phyloP scores from a whole-genome alignment of 1,284 basidiomycete genomes.

The Jaminaea rosea region DNA sequence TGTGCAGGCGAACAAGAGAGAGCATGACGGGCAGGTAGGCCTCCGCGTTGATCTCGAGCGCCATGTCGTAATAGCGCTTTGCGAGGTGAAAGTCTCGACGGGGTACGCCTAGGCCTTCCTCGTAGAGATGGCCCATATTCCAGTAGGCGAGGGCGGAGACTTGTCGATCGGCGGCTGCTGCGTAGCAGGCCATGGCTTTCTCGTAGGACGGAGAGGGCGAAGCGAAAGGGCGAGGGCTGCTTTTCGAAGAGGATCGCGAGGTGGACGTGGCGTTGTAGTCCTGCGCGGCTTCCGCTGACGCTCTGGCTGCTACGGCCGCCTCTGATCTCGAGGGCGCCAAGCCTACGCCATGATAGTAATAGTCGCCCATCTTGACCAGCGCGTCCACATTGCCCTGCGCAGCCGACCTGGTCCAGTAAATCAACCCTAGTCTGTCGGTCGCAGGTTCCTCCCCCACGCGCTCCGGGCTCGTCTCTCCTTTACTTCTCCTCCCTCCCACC shows the following conservation, averaged over 20 bases:
- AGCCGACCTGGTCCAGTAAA: constrained; percentile 88
- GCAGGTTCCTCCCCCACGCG: constrained; percentile 2
- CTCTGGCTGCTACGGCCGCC: neutral
- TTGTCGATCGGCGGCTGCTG: constrained; percentile 77
- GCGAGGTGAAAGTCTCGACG: constrained; percentile 78
- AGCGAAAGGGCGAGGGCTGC: no score
- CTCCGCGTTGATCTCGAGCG: constrained; percentile 71
- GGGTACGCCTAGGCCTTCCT: constrained; percentile 82
- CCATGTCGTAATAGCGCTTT: constrained; percentile 88
- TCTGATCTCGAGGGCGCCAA: neutral
- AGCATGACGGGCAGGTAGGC: constrained; percentile 79
- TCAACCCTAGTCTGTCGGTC: constrained; percentile 67
- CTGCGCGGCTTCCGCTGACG: neutral
- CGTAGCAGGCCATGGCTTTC: constrained; percentile 86
- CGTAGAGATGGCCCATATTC: constrained; percentile 99
- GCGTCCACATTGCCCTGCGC: constrained; percentile 89
- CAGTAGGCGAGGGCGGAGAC: constrained; percentile 89
- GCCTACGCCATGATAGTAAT: constrained; percentile 64
- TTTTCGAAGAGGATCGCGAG: no score
- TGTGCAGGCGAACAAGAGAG: constrained; percentile 72
- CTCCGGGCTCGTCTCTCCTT: neutral
- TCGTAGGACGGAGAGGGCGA: constrained; percentile 52
- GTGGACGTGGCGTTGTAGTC: neutral
- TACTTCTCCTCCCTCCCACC: constrained; percentile 51
- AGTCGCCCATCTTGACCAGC: constrained; percentile 79